Evolutionary conservation across 2,329 filamentous ascomycete genomes (phyloP).

Genomic region (Diaporthe citri): DNA sequence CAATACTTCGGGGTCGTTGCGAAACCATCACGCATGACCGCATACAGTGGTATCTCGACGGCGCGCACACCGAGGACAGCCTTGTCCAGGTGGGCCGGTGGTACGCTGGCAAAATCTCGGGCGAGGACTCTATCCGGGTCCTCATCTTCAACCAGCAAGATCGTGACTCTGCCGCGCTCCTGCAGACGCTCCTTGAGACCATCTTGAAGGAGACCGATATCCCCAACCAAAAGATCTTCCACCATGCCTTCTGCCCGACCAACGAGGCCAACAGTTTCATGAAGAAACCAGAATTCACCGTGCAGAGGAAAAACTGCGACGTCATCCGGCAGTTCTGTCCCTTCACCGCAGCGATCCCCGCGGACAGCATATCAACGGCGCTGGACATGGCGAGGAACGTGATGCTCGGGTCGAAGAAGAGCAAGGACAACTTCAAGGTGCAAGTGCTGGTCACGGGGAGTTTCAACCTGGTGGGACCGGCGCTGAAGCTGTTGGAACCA

Average conservation of each 20-base stretch:
- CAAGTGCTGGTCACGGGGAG: constrained; percentile 69
- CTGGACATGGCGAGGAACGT: constrained; percentile 32
- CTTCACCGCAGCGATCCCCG: constrained; percentile 17
- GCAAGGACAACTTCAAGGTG: constrained; percentile 41
- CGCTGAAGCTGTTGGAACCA: constrained; percentile 61
- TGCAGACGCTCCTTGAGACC: constrained; percentile 72
- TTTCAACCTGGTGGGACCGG: constrained; percentile 72
- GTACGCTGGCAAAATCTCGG: constrained; percentile 71
- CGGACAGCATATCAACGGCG: constrained; percentile 36
- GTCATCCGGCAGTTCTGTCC: constrained; percentile 38
- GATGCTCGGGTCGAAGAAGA: constrained; percentile 31
- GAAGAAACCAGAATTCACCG: constrained; percentile 35
- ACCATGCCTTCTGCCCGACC: constrained; percentile 36
- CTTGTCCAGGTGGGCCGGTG: constrained; percentile 81
- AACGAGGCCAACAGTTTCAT: constrained; percentile 33
- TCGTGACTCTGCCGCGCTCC: constrained; percentile 77
- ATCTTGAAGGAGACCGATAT: constrained; percentile 56
- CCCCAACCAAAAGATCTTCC: constrained; percentile 45
- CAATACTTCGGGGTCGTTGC: constrained; percentile 81
- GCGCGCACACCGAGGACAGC: constrained; percentile 89
- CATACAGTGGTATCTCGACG: constrained; percentile 85
- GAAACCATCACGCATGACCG: constrained; percentile 68
- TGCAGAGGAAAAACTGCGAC: constrained; percentile 37
- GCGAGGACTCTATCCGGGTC: constrained; percentile 53
- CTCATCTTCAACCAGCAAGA: constrained; percentile 96